phyloP scores from a whole-genome alignment of 2,329 filamentous ascomycete species.

The Diaporthe destruens region DNA sequence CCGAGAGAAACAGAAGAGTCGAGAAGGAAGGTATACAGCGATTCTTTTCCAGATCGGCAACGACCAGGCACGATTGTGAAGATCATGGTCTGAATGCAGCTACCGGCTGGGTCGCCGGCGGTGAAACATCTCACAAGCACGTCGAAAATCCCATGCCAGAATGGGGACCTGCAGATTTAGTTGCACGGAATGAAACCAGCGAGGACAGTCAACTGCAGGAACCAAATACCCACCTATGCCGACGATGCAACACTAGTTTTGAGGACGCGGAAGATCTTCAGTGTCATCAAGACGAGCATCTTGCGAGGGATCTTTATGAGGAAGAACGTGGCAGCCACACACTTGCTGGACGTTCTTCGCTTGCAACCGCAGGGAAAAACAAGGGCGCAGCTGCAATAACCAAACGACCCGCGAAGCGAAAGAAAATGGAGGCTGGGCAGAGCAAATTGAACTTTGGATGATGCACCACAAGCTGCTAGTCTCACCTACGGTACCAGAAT shows the following conservation, averaged over 20 bases:
- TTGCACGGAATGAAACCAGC: conserved; percentile 43
- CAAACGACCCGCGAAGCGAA: conserved; percentile 55
- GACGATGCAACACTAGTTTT: conserved; percentile 74
- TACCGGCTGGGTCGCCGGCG: conserved; percentile 44
- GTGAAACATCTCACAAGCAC: conserved; percentile 46
- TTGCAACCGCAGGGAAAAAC: conserved; percentile 51
- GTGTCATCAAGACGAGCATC: conserved; percentile 94
- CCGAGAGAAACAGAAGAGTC: conserved; percentile 59
- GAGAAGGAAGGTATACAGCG: conserved; percentile 66
- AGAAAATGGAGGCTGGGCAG: conserved; percentile 69
- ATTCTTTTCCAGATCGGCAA: conserved; percentile 63
- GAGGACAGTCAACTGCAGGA: conserved; percentile 50
- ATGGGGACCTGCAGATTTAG: conserved; percentile 40
- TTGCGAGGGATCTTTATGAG: conserved; percentile 85
- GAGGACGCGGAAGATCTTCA: conserved; percentile 68
- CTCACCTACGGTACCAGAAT: not conserved
- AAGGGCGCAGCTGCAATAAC: conserved; percentile 52
- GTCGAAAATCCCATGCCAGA: conserved; percentile 23
- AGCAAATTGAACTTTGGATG: conserved; percentile 71
- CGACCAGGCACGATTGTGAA: conserved; percentile 43
- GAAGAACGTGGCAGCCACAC: conserved; percentile 67
- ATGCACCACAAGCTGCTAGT: conserved; percentile 45
- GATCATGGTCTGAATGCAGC: conserved; percentile 49
- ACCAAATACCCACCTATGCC: conserved; percentile 64
- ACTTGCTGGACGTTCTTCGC: conserved; percentile 56